Conservation (phyloP, 805 yeast genomes). For the Priceomyces carsonii region DNA sequence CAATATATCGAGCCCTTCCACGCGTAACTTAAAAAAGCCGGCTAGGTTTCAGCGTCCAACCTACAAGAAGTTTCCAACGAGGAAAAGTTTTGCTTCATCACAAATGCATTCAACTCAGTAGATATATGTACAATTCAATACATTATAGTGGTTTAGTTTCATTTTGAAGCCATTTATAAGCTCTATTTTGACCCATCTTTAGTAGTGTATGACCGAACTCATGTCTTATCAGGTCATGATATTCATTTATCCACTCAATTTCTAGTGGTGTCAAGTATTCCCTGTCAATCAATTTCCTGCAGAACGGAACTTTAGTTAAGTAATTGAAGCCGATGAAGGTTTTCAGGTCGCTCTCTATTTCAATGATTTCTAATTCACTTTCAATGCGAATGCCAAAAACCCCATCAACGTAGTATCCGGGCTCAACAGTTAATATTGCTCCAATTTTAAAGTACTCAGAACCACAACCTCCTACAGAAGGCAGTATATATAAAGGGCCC, state of each 20-base stretch:
- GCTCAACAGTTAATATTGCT: slow-evolving; percentile 85
- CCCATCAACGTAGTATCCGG: slow-evolving; percentile 92
- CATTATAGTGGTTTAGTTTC: slow-evolving; percentile 51
- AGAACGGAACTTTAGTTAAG: slow-evolving; percentile 44
- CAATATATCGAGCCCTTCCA: slow-evolving; percentile 1
- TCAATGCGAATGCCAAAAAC: slow-evolving; percentile 89
- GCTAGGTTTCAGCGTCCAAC: slow-evolving; percentile 35
- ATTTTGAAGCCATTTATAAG: slow-evolving; percentile 67
- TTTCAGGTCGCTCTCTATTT: slow-evolving; percentile 30
- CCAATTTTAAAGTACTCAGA: slow-evolving; percentile 51
- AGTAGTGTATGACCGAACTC: slow-evolving; percentile 45
- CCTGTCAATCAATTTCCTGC: slow-evolving; percentile 34
- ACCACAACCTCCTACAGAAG: slow-evolving; percentile 51
- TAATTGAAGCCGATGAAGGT: slow-evolving; percentile 39
- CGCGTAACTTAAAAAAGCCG: slow-evolving; percentile 29
- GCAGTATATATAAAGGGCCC: slow-evolving; percentile 84
- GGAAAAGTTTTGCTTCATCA: slow-evolving; percentile 25
- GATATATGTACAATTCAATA: slow-evolving; percentile 2
- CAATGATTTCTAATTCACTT: slow-evolving; percentile 68
- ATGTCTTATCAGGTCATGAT: slow-evolving; percentile 30
- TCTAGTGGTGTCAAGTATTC: slow-evolving; percentile 30
- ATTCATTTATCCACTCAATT: slow-evolving; percentile 40
- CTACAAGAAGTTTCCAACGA: slow-evolving; percentile 15
- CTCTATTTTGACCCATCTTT: slow-evolving; percentile 55
- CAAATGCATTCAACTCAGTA: slow-evolving; percentile 23